These are phyloP conservation scores for Pugionium dolabratum DNA, from an alignment of 345 rosid species.

Conservation along the genomic window DNA sequence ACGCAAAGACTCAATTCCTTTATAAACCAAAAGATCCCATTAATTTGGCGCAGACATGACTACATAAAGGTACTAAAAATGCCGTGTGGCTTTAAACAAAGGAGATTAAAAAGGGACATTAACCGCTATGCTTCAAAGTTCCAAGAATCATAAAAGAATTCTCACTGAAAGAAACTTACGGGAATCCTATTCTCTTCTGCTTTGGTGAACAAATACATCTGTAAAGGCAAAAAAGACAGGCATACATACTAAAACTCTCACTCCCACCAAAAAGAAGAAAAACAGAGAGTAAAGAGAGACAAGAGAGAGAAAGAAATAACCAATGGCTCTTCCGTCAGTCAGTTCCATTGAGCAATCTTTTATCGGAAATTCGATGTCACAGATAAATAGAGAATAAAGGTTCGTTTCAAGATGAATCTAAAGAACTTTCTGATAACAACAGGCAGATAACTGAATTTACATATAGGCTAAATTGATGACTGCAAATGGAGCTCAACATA, in stretches of 20 bases:
- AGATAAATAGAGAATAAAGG: neutral
- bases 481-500: slow-evolving; percentile 38
- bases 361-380: neutral
- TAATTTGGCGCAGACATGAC: slow-evolving; percentile 22
- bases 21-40: slow-evolving; percentile 18
- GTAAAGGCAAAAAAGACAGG: slow-evolving; percentile 10
- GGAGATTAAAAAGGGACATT: slow-evolving; percentile 20
- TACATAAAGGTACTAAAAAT: slow-evolving; percentile 15
- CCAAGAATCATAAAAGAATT: slow-evolving; percentile 14
- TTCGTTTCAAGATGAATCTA: slow-evolving; percentile 9
- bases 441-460: slow-evolving; percentile 25
- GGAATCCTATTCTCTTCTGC: slow-evolving; percentile 41
- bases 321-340: neutral
- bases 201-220: slow-evolving; percentile 26
- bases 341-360: neutral
- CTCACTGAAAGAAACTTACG: slow-evolving; percentile 23
- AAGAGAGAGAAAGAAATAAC: neutral
- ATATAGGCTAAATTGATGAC: slow-evolving; percentile 36
- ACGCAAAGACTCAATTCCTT: neutral
- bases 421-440: slow-evolving; percentile 31
- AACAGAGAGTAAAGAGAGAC: neutral
- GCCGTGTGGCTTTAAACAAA: slow-evolving; percentile 18
- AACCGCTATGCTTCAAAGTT: slow-evolving; percentile 35
- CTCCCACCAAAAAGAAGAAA: neutral
- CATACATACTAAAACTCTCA: neutral